Percentiles rank a stretch among this genome's conserved stretches.
Conservation (phyloP, 768 basidiomycete genomes). For the Gymnopilus dilepis region DNA sequence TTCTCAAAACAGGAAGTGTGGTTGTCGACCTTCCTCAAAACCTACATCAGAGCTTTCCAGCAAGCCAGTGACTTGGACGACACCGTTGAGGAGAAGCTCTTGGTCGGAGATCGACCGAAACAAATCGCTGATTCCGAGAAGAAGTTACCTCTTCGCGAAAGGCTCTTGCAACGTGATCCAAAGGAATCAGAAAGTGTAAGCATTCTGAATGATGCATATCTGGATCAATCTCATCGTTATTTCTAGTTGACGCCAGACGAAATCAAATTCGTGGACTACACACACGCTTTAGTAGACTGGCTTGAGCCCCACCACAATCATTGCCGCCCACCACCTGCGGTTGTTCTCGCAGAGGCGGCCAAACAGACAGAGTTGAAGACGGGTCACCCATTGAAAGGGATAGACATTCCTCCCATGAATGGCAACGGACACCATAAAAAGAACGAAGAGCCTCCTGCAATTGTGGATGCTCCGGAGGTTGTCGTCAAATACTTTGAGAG, state of each 20-base stretch:
- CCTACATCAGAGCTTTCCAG: constrained; percentile 80
- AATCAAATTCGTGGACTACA: constrained; percentile 58
- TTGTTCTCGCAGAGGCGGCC: constrained; percentile 76
- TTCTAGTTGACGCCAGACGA: constrained; percentile 75
- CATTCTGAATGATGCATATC: background rate
- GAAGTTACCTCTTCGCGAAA: constrained; percentile 59
- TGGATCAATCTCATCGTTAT: no score
- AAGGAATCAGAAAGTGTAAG: constrained; percentile 46
- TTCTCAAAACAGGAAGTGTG: constrained; percentile 60
- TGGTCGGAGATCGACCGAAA: constrained; percentile 82
- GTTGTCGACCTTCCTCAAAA: constrained; percentile 72
- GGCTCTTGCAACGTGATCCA: constrained; percentile 53
- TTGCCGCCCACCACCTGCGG: constrained; percentile 69
- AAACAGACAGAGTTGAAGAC: constrained; percentile 75
- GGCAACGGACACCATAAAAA: constrained; percentile 63
- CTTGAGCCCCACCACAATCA: constrained; percentile 78
- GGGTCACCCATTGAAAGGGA: constrained; percentile 67
- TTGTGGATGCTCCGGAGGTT: constrained; percentile 62
- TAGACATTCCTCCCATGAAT: constrained; percentile 53
- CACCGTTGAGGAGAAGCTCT: constrained; percentile 78
- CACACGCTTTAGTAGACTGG: constrained; percentile 71
- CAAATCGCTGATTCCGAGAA: constrained; percentile 56
- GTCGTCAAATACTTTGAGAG: constrained; percentile 68
- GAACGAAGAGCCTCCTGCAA: constrained; percentile 71
- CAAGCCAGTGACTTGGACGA: constrained; percentile 83